Conservation (phyloP, 2,329 filamentous ascomycete genomes). For the Hirsutella rhossiliensis region DNA sequence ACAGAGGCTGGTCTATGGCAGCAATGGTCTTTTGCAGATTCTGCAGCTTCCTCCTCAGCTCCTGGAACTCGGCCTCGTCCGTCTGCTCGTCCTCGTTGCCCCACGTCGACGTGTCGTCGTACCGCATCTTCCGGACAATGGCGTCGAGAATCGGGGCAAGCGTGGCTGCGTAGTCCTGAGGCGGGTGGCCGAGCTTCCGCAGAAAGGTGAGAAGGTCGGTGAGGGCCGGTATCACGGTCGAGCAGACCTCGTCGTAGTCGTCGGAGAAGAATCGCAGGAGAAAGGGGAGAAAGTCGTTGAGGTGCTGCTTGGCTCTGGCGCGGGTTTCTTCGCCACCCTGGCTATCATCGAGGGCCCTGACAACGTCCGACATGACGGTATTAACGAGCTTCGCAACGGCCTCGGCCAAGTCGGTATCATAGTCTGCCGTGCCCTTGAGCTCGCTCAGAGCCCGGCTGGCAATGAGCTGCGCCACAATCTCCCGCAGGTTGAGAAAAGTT, state of each 20-base stretch:
- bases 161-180: conserved; percentile 66
- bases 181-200: conserved; percentile 65
- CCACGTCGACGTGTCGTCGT: conserved; percentile 90
- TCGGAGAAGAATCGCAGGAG: conserved; percentile 92
- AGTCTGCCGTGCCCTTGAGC: conserved; percentile 67
- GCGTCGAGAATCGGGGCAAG: conserved; percentile 80
- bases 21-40: conserved; percentile 88
- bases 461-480: conserved; percentile 77
- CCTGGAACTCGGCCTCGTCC: conserved; percentile 94
- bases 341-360: conserved; percentile 67
- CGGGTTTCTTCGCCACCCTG: conserved; percentile 50
- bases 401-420: conserved; percentile 93
- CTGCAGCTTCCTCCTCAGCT: conserved; percentile 80
- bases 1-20: conserved; percentile 75
- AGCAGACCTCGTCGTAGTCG: conserved; percentile 96
- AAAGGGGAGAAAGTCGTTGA: conserved; percentile 75
- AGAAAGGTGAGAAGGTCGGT: conserved; percentile 88
- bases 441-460: conserved; percentile 71
- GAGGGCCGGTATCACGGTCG: conserved; percentile 83
- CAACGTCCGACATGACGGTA: conserved; percentile 74
- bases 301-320: conserved; percentile 65
- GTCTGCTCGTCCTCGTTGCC: conserved; percentile 89
- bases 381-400: conserved; percentile 94
- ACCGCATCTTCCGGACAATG: conserved; percentile 92
- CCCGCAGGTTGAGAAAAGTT: conserved; percentile 73